A percentile compares a stretch with the other conserved stretches of the same genome.
Evolutionary conservation across 768 basidiomycete genomes (phyloP).

Genomic region (Mycena alexandri): DNA sequence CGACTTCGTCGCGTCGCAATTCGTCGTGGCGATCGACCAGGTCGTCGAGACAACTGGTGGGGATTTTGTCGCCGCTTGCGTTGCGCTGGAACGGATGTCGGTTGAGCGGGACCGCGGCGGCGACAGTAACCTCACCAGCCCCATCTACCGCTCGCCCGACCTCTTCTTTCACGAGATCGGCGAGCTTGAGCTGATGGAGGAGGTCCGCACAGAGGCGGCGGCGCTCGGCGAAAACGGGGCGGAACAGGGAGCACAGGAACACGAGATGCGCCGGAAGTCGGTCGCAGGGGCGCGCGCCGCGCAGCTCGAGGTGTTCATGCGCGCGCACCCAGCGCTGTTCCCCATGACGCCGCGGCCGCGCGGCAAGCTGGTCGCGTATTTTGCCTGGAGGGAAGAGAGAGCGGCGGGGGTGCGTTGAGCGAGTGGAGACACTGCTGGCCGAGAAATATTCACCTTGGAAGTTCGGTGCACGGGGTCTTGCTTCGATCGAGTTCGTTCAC

Average conservation of each 20-base stretch:
- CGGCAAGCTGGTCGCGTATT: constrained; percentile 28
- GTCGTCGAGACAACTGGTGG: constrained; percentile 18
- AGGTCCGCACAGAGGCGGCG: constrained; percentile 26
- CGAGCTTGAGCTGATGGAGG: constrained; percentile 27
- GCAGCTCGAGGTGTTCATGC: constrained; percentile 30
- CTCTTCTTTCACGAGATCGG: constrained; percentile 31
- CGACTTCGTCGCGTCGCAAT: constrained; percentile 32
- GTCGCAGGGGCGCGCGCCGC: constrained; percentile 12
- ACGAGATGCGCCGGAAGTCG: constrained; percentile 10
- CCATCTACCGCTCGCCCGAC: no score
- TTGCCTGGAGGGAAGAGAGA: constrained; percentile 16
- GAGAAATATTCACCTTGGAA: no score
- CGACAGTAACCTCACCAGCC: no score
- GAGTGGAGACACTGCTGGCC: no score
- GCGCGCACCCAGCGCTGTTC: constrained; percentile 28
- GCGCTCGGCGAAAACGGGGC: not conserved
- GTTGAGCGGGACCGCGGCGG: not conserved
- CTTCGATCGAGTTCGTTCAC: no score
- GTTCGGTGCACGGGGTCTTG: no score
- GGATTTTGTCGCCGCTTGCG: constrained; percentile 10
- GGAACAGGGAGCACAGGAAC: not conserved
- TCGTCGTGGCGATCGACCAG: constrained; percentile 30
- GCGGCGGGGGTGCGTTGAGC: not conserved
- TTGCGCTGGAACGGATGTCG: constrained; percentile 18
- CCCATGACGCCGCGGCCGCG: constrained; percentile 28